phyloP scores from a whole-genome alignment of 2,329 filamentous ascomycete species.

The Penicillium sp. region DNA sequence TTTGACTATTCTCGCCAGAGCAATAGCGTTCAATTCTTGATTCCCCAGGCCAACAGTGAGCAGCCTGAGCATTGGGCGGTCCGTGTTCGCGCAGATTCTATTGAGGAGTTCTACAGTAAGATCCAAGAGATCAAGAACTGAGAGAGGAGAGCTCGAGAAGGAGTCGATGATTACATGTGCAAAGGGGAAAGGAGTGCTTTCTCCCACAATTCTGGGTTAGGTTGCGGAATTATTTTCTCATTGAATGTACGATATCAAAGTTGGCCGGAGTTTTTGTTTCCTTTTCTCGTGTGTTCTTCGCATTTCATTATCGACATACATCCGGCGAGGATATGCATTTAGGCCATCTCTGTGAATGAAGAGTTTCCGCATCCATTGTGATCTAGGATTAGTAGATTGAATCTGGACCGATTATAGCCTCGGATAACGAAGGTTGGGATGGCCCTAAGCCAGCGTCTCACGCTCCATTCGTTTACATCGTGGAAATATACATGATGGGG shows the following conservation, averaged over 20 bases:
- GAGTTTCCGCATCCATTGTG: neutral
- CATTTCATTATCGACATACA: conserved; percentile 9
- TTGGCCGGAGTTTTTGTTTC: conserved; percentile 12
- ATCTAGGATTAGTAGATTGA: neutral
- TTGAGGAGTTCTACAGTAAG: conserved; percentile 18
- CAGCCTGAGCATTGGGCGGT: conserved; percentile 71
- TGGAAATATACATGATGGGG: neutral
- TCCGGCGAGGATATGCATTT: conserved; percentile 16
- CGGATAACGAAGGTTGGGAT: neutral
- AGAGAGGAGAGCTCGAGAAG: neutral
- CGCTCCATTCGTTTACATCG: neutral
- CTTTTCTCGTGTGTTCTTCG: conserved; percentile 1
- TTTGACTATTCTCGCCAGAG: conserved; percentile 63
- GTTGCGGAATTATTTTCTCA: conserved; percentile 4
- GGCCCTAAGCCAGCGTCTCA: neutral
- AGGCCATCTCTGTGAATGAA: conserved; percentile 3
- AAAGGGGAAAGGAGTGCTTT: conserved; percentile 2
- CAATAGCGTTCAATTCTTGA: conserved; percentile 50
- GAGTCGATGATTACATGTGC: conserved; percentile 2
- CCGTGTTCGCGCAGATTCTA: conserved; percentile 59
- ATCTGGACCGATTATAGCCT: neutral
- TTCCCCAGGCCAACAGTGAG: conserved; percentile 60
- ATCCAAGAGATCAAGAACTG: conserved; percentile 29
- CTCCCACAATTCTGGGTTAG: neutral
- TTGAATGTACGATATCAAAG: conserved; percentile 23